Conservation (phyloP, 2,329 filamentous ascomycete species). For the Stachybotrys chlorohalonatus region DNA sequence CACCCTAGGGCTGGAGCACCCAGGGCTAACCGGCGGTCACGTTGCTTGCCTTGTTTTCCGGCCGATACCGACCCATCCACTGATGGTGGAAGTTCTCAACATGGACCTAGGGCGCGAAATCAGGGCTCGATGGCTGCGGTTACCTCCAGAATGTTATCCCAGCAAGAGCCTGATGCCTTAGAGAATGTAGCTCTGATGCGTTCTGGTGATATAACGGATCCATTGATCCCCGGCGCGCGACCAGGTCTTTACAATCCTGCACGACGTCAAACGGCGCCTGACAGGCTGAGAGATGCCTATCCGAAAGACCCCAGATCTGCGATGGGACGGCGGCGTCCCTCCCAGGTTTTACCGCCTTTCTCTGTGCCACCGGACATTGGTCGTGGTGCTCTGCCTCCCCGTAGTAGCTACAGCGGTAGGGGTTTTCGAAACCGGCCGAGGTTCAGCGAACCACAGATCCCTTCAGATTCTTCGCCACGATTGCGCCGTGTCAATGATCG, state of each 20-base stretch:
- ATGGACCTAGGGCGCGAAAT: conserved; percentile 6
- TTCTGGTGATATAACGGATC: background rate
- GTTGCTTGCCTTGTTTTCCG: conserved; percentile 20
- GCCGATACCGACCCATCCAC: conserved; percentile 11
- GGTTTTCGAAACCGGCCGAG: background rate
- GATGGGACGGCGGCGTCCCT: background rate
- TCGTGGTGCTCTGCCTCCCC: background rate
- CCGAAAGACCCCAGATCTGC: background rate
- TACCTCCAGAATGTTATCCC: background rate
- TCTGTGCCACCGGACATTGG: background rate
- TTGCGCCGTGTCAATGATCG: too few relatives aligned
- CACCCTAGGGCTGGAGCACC: background rate
- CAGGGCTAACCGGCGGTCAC: conserved; percentile 2
- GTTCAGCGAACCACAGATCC: background rate
- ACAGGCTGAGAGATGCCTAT: background rate
- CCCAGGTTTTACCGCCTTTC: background rate
- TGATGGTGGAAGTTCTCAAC: conserved; percentile 14
- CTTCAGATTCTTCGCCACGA: background rate
- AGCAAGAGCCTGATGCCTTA: background rate
- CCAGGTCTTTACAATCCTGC: background rate
- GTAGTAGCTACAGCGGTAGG: background rate
- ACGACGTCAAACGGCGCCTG: background rate
- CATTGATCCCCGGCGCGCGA: background rate
- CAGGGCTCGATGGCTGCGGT: background rate
- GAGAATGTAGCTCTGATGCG: background rate